Conservation (phyloP, 139 green algal genomes). For the Picochlorum sp. region DNA sequence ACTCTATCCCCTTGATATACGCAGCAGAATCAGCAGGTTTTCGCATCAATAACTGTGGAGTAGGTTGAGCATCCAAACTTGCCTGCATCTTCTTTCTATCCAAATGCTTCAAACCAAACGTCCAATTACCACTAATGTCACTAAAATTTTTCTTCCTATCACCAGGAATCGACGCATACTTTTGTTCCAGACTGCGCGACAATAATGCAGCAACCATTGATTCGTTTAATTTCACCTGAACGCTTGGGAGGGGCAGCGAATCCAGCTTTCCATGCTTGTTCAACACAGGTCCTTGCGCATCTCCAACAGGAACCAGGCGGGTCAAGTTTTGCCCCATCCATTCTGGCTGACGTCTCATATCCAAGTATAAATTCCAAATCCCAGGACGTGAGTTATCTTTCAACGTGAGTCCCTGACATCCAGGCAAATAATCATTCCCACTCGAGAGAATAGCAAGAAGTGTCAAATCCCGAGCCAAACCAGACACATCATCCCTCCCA, state of each 20-base stretch:
- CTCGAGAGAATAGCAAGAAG: conserved; percentile 50
- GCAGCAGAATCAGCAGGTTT: neutral
- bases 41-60: neutral
- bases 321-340: conserved; percentile 18
- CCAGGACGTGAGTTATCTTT: conserved; percentile 22
- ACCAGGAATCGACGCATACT: neutral
- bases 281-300: neutral
- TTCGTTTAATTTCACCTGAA: conserved; percentile 11
- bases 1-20: conserved; percentile 55
- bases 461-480: conserved; percentile 43
- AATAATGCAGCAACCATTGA: conserved; percentile 21
- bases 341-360: conserved; percentile 16
- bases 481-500: conserved; percentile 2
- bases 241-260: neutral
- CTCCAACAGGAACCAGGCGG: conserved; percentile 16
- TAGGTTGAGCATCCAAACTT: neutral
- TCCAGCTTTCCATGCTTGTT: neutral
- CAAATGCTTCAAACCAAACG: neutral
- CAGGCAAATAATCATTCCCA: conserved; percentile 76
- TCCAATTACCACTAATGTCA: neutral
- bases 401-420: conserved; percentile 14
- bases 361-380: conserved; percentile 35
- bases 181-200: conserved; percentile 12
- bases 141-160: neutral
- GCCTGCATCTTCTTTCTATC: neutral